Base-by-base conservation (phyloP, 2,329 filamentous ascomycete genomes). In the Bipolaris sorokiniana region DNA sequence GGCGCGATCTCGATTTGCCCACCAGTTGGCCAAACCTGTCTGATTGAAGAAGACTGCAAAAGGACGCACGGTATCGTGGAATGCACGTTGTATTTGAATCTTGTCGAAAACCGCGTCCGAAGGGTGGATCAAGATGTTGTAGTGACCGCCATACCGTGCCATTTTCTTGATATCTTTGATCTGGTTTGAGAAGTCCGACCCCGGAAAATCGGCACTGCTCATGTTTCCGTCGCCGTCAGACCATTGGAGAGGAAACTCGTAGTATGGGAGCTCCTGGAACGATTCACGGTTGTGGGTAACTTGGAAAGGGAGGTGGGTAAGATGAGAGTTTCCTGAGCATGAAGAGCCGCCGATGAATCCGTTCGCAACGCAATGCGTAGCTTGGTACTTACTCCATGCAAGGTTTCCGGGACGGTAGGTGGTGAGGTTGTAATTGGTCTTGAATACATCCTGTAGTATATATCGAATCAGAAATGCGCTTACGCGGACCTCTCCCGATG, bases 101-200 rank as follows among this genome's bases (percentile, higher is more conserved):
- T 57, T 57, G n/a, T 57, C 54, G 18, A 57, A 54, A 16, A 57
- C 15, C 2, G 54, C 54, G 20, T 57, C 54, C 0, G 54, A 57
- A n/a, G 54, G 54, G 38, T 57, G 54, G 3, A 57, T 57, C 54
- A 57, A 54, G n/a, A 57, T 57, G 45, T 57, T 57, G n/a, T 57
- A 57, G 16, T 57, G 54, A 0, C 54, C 54, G 15, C 54, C 54
- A 49, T 57, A 57, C 1, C 45, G 50, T 49, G 54, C 49, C 54
- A 57, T 57, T 7, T 57, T 48, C 44, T 57, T 48, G 33, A 57
- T 57, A 20, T 48, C 10, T 0, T 7, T 48, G 44, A 57, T 48
- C 23, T 57, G 54, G 2, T 57, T 57, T 3, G 54, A 53, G 23
- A 57, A 57, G 49, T 57, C 54, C 1, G 54, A 57, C 5, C 54